A percentile compares a stretch with the other conserved stretches of the same genome.
Conservation (phyloP, 2,329 filamentous ascomycete genomes). For the Leptographium procerum region DNA sequence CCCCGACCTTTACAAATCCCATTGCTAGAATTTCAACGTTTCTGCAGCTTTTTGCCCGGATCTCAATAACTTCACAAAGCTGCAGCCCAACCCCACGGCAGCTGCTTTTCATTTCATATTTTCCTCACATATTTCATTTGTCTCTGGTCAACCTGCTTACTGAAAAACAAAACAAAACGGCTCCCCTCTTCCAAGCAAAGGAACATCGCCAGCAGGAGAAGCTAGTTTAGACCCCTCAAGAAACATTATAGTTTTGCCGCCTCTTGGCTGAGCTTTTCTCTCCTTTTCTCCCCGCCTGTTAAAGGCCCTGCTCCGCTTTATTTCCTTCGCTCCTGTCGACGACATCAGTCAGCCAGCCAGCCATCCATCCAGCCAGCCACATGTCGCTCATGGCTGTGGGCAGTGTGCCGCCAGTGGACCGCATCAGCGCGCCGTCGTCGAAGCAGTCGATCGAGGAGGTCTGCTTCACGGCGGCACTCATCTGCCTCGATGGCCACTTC, state of each 20-base stretch:
- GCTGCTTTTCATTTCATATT: not conserved
- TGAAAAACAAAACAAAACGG: too few relatives aligned
- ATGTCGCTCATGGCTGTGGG: slow-evolving; percentile 14
- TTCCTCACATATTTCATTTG: not conserved
- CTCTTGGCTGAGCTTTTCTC: too few relatives aligned
- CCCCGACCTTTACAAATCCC: not conserved
- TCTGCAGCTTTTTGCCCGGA: not conserved
- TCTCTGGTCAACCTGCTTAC: not conserved
- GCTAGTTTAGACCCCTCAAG: too few relatives aligned
- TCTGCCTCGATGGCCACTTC: slow-evolving; percentile 52
- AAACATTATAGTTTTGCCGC: too few relatives aligned
- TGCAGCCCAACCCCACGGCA: not conserved
- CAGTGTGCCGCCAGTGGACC: slow-evolving; percentile 13
- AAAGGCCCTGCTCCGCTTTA: too few relatives aligned
- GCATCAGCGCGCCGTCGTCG: slow-evolving; percentile 13
- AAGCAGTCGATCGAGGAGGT: slow-evolving; percentile 50
- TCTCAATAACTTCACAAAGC: not conserved
- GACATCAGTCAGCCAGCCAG: not conserved
- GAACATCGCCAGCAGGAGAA: too few relatives aligned
- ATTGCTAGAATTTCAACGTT: not conserved
- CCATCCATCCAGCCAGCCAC: not conserved
- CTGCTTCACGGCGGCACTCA: slow-evolving; percentile 47
- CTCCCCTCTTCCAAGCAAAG: too few relatives aligned
- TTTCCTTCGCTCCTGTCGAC: not conserved
- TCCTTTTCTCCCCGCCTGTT: not conserved